These are phyloP conservation scores for Aphanomyces astaci DNA, from an alignment of 352 stramenopile species.

Conservation along the genomic window DNA sequence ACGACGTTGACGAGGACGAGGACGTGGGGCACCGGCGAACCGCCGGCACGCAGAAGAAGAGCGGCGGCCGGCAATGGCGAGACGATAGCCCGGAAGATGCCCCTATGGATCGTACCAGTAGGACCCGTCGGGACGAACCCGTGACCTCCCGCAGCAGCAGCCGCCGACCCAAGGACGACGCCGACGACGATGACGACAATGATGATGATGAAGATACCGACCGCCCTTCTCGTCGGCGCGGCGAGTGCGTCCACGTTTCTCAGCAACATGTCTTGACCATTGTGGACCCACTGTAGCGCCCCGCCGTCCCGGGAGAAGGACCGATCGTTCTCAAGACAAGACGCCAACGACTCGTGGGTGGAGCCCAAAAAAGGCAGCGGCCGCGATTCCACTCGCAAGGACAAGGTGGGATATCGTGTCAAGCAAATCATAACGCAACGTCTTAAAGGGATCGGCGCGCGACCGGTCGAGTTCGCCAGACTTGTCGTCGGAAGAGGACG, in stretches of 20 bases:
- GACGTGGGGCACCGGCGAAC: conserved; percentile 35
- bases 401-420: background rate
- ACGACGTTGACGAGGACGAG: conserved; percentile 47
- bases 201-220: conserved; percentile 42
- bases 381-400: background rate
- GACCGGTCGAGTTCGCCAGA: conserved; percentile 50
- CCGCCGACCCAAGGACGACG: conserved; percentile 22
- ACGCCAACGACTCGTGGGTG: conserved; percentile 15
- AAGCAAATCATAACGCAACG: background rate
- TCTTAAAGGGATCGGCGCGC: background rate
- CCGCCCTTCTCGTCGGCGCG: conserved; percentile 29
- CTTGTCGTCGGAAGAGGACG: conserved; percentile 56
- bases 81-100: conserved; percentile 20
- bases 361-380: conserved; percentile 9
- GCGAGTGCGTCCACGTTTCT: conserved; percentile 29
- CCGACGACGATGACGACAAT: conserved; percentile 44
- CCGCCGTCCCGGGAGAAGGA: conserved; percentile 30
- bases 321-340: conserved; percentile 19
- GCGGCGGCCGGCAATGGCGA: conserved; percentile 13
- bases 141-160: conserved; percentile 22
- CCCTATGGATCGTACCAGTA: conserved; percentile 19
- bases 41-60: conserved; percentile 20
- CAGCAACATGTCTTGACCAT: background rate
- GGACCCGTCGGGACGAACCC: conserved; percentile 14
- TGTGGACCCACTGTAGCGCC: background rate